These are phyloP conservation scores for Russula ochroleuca DNA, from an alignment of 768 basidiomycete genomes.

Conservation along the genomic window DNA sequence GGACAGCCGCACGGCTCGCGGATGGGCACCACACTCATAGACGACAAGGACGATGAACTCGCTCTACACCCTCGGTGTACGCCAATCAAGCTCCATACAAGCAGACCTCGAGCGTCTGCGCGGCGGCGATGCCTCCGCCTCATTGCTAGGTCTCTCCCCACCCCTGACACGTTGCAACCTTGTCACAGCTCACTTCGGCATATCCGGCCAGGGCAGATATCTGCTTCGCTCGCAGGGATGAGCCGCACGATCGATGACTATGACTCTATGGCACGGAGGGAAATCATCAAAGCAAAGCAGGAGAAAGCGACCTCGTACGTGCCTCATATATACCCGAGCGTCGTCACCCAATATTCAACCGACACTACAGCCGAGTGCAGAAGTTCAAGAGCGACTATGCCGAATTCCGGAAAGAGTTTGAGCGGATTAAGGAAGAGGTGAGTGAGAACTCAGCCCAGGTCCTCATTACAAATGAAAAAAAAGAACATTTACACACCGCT, in stretches of 20 bases:
- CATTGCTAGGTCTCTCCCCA: slow-evolving; percentile 67
- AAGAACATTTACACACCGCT: not conserved
- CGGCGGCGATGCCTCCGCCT: slow-evolving; percentile 73
- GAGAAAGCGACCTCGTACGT: slow-evolving; percentile 91
- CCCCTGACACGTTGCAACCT: not conserved
- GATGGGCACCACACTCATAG: not conserved
- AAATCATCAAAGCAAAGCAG: slow-evolving; percentile 93
- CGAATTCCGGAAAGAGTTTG: slow-evolving; percentile 80
- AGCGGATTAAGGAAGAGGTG: slow-evolving; percentile 63
- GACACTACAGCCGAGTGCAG: slow-evolving; percentile 76
- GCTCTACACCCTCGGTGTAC: slow-evolving; percentile 86
- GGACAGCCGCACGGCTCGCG: not conserved
- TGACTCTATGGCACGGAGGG: slow-evolving; percentile 92
- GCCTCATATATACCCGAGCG: not conserved
- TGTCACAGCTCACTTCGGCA: slow-evolving; percentile 27
- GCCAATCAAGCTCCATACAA: slow-evolving; percentile 85
- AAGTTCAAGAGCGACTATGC: slow-evolving; percentile 86
- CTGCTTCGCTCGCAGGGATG: slow-evolving; percentile 93
- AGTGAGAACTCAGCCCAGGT: slow-evolving; percentile 31
- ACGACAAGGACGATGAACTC: slow-evolving; percentile 68
- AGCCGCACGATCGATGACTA: slow-evolving; percentile 95
- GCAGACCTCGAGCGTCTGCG: slow-evolving; percentile 81
- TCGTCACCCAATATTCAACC: not conserved
- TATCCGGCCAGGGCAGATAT: slow-evolving; percentile 78
- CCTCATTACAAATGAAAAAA: not conserved